A percentile compares a stretch with the other conserved stretches of the same genome.
phyloP scores from a whole-genome alignment of 2,329 filamentous ascomycete species.

The Diaporthe eres region DNA sequence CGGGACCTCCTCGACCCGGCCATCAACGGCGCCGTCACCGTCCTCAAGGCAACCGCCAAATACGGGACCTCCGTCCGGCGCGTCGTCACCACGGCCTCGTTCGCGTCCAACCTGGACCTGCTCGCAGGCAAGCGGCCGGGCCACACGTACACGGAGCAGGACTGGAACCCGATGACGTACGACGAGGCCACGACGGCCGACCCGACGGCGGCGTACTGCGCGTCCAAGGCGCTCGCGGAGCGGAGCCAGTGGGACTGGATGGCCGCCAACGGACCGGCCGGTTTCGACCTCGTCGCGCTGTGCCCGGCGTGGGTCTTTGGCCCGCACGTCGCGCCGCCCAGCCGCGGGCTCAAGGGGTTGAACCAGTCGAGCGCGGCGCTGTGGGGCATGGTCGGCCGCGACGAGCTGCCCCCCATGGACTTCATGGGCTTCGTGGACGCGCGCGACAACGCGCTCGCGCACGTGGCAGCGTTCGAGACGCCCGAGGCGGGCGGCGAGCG shows the following conservation, averaged over 20 bases:
- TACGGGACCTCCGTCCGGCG: conserved; percentile 53
- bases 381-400: conserved; percentile 30
- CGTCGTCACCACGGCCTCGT: conserved; percentile 65
- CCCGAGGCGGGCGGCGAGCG: conserved; percentile 38
- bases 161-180: conserved; percentile 64
- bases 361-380: conserved; percentile 37
- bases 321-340: conserved; percentile 43
- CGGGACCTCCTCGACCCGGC: conserved; percentile 60
- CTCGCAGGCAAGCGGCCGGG: conserved; percentile 51
- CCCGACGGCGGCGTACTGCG: conserved; percentile 46
- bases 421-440: conserved; percentile 38
- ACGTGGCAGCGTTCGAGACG: conserved; percentile 34
- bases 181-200: conserved; percentile 53
- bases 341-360: conserved; percentile 20
- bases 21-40: conserved; percentile 55
- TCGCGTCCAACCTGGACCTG: conserved; percentile 61
- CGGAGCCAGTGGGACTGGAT: conserved; percentile 54
- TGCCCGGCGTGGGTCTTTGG: conserved; percentile 61
- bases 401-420: conserved; percentile 12
- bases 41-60: conserved; percentile 54
- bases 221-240: conserved; percentile 52
- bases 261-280: conserved; percentile 46
- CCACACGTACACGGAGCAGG: conserved; percentile 60
- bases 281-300: conserved; percentile 58
- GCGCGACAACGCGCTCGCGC: conserved; percentile 36